Evolutionary conservation across 139 green algal species (phyloP).

Genomic region (Edaphochlamys debaryana): DNA sequence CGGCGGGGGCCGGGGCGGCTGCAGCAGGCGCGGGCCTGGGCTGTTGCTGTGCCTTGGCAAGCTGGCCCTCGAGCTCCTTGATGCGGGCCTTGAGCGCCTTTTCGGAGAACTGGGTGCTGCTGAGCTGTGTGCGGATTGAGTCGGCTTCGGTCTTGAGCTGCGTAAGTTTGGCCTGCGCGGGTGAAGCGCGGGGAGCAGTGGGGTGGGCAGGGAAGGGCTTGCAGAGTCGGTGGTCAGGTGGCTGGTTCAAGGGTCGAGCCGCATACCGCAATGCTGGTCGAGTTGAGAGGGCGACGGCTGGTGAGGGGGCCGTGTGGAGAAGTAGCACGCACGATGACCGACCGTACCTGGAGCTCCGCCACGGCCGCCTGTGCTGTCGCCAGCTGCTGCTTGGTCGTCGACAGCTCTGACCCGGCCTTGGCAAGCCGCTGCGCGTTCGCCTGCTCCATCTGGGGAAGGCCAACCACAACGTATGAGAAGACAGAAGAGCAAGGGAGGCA

Average conservation of each 20-base stretch:
- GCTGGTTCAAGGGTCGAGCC: too few relatives aligned
- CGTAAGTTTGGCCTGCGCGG: constrained; percentile 5
- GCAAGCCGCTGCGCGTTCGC: constrained; percentile 20
- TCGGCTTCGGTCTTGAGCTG: constrained; percentile 11
- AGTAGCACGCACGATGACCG: too few relatives aligned
- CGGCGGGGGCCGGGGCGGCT: too few relatives aligned
- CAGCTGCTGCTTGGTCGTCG: constrained; percentile 10
- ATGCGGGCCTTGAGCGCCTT: constrained; percentile 38
- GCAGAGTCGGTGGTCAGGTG: too few relatives aligned
- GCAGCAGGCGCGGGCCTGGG: not conserved
- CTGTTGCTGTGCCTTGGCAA: constrained; percentile 26
- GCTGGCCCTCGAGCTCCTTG: constrained; percentile 27
- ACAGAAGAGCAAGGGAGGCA: too few relatives aligned
- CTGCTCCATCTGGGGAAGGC: constrained; percentile 37
- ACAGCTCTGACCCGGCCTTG: constrained; percentile 1
- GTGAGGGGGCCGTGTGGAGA: too few relatives aligned
- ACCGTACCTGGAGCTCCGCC: constrained; percentile 10
- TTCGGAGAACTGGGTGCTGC: constrained; percentile 17
- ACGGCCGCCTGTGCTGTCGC: not conserved
- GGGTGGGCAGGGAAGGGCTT: too few relatives aligned
- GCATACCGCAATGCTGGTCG: too few relatives aligned
- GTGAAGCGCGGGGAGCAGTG: too few relatives aligned
- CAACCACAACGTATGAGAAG: too few relatives aligned
- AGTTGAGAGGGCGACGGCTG: too few relatives aligned
- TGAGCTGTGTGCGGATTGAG: not conserved